Conservation (phyloP, 2,329 filamentous ascomycete genomes). For the Dothistroma septosporum region DNA sequence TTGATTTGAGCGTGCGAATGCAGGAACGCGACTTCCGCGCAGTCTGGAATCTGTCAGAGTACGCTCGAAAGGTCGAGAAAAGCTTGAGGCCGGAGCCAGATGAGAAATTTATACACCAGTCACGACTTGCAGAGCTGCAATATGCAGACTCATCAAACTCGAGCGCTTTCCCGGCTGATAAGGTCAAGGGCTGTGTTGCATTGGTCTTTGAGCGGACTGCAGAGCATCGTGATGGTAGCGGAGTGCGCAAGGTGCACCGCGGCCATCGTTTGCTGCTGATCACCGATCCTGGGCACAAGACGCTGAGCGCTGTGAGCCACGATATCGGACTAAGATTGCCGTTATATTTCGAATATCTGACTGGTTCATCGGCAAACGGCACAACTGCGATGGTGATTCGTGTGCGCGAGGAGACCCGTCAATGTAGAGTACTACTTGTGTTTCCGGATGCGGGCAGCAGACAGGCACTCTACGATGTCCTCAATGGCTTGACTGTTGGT, state of each 20-base stretch:
- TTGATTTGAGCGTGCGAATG: conserved; percentile 67
- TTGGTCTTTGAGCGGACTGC: conserved; percentile 69
- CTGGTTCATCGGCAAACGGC: conserved; percentile 53
- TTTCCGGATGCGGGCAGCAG: conserved; percentile 72
- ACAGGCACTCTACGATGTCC: conserved; percentile 64
- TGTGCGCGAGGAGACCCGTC: conserved; percentile 61
- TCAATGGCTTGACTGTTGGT: conserved; percentile 67
- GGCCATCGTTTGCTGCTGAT: conserved; percentile 76
- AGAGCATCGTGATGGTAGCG: conserved; percentile 67
- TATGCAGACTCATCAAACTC: conserved; percentile 73
- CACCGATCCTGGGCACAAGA: conserved; percentile 72
- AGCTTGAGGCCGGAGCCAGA: conserved; percentile 65
- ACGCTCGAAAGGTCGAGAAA: conserved; percentile 70
- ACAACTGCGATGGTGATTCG: conserved; percentile 67
- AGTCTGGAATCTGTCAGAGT: conserved; percentile 80
- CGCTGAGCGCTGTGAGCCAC: conserved; percentile 71
- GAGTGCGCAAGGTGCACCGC: conserved; percentile 67
- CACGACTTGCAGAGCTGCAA: conserved; percentile 68
- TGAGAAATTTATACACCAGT: conserved; percentile 66
- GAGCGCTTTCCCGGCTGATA: conserved; percentile 70
- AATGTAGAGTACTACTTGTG: conserved; percentile 70
- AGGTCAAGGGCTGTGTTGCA: conserved; percentile 66
- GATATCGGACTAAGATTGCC: conserved; percentile 61
- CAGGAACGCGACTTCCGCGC: conserved; percentile 72
- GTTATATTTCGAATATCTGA: conserved; percentile 72